Evolutionary conservation across 164 flowering plant genomes (phyloP).

Genomic region (Annona squamosa): DNA sequence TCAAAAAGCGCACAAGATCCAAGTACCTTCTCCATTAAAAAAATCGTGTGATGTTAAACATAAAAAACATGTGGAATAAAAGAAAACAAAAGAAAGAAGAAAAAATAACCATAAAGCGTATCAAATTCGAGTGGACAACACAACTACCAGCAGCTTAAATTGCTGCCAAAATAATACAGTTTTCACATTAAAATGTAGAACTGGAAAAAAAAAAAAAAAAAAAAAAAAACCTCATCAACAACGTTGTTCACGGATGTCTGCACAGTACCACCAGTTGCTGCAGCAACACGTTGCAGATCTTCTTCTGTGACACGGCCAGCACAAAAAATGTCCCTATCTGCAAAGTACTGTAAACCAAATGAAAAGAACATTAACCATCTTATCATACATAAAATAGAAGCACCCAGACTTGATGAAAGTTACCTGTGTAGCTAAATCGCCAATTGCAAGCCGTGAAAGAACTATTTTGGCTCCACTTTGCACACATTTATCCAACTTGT

Average conservation of each 20-base stretch:
- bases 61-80: not conserved
- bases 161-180: not conserved
- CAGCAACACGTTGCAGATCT: conserved; percentile 88
- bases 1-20: conserved; percentile 94
- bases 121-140: too few relatives aligned
- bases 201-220: not conserved
- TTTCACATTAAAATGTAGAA: not conserved
- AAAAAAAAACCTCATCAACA: conserved; percentile 68
- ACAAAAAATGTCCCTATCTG: conserved; percentile 96
- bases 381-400: too few relatives aligned
- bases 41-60: not conserved
- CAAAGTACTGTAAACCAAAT: conserved; percentile 69
- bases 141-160: not conserved
- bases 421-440: conserved; percentile 97
- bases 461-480: conserved; percentile 93
- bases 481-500: conserved; percentile 94
- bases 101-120: not conserved
- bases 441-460: conserved; percentile 91
- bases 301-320: conserved; percentile 99
- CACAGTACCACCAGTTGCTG: conserved; percentile 95
- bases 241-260: conserved; percentile 94
- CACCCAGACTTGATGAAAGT: not conserved
- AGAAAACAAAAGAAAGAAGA: not conserved
- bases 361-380: not conserved
- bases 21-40: conserved; percentile 54